A percentile compares a stretch with the other conserved stretches of the same genome.
These are phyloP conservation scores for Aspergillus quadricinctus DNA, from an alignment of 2,329 filamentous ascomycete species.

Conservation along the genomic window DNA sequence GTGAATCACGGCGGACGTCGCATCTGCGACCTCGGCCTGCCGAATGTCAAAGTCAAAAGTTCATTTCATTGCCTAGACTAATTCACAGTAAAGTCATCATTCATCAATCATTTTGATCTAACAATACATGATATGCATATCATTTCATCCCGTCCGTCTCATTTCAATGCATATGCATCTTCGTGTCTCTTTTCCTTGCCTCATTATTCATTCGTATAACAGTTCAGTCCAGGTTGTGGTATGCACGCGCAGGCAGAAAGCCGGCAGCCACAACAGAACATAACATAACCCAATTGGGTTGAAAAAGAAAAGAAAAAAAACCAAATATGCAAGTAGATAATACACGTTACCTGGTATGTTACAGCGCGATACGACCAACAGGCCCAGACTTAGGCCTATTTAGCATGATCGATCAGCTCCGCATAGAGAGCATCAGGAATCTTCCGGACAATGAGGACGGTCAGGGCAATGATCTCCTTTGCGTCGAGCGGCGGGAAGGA, in stretches of 20 bases:
- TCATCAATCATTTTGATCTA: slow-evolving; percentile 9
- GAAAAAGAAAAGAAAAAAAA: background rate
- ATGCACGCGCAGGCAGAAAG: background rate
- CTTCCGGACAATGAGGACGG: slow-evolving; percentile 80
- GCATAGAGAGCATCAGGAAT: slow-evolving; percentile 88
- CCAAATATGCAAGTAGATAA: slow-evolving; percentile 5
- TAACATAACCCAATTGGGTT: background rate
- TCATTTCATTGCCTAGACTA: background rate
- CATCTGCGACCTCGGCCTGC: no score
- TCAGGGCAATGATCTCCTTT: slow-evolving; percentile 76
- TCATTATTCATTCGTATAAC: background rate
- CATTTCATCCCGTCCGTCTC: background rate
- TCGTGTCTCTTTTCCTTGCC: background rate
- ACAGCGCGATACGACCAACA: background rate
- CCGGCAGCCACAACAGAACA: background rate
- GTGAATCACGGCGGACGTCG: background rate
- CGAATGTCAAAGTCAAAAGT: background rate
- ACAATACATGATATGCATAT: background rate
- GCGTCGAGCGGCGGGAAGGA: slow-evolving; percentile 82
- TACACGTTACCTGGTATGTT: background rate
- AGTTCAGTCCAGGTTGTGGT: background rate
- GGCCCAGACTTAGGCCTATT: slow-evolving; percentile 25
- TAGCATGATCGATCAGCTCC: slow-evolving; percentile 83
- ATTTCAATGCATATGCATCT: background rate
- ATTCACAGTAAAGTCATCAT: slow-evolving; percentile 1